Base-by-base conservation (phyloP, 345 rosid genomes). In the Arabidopsis suecica region DNA sequence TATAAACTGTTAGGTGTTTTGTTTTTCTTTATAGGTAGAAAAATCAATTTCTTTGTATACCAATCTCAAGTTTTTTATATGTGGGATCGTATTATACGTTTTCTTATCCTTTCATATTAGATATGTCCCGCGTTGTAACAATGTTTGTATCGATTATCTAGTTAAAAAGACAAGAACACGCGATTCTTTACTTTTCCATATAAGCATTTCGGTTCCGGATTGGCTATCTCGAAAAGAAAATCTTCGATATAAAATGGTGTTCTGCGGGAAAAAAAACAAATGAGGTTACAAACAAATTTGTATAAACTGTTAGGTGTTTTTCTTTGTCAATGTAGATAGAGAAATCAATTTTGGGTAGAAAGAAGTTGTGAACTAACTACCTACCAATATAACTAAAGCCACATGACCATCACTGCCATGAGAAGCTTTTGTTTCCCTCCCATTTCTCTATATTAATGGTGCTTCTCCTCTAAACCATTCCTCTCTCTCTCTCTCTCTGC, bases 291-390 rank as follows among this genome's bases (percentile, higher is more conserved):
- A 51, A 68, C 34, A 56, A 69, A 55, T 5, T 16, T 56, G 50
- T 51, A 53, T n/a, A 13, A 13, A 71, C 28, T 59, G 59, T 36
- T 71, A 34, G 23, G 38, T 72, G 59, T 71, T 20, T 12, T 10
- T 37, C 2, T 20, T 25, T 30, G 28, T 30, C 9, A 44, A 30
- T 48, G 8, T n/a, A 9, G 41, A 71, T 7, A 38, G 33, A 23
- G 9, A 40, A 28, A 14, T 63, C 12, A 57, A 72, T 8, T 28
- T 56, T 57, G 76, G 76, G 70, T 65, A 34, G 72, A 65, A 68
- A 34, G 68, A 62, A 64, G 66, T 45, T 67, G 69, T 75, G 78
- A 71, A 66, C 86, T 78, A 85, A 80, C 91, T 58, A 78, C 83
- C 85, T 41, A 74, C 9, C 53, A 47, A 63, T 30, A 23, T 23